Base-by-base conservation (phyloP, 2,329 filamentous ascomycete genomes). In the Cryphonectria carpinicola region DNA sequence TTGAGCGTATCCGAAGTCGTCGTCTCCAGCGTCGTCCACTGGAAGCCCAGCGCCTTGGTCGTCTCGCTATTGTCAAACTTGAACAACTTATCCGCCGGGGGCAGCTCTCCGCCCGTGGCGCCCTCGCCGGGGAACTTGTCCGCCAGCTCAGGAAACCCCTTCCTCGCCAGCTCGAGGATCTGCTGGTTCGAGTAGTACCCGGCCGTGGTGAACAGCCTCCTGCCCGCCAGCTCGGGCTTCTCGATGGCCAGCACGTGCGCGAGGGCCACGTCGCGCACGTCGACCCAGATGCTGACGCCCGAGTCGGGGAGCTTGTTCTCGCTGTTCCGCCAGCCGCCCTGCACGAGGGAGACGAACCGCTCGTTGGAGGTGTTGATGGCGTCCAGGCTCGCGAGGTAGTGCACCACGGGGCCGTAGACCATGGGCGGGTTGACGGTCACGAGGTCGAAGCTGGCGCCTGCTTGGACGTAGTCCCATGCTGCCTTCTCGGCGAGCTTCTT, bases 21-120 rank as follows among this genome's bases (percentile, higher is more conserved):
- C 80, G 90, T 84, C 79, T 93, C 90, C 46, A 93, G 76, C 4
- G 81, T 78, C 73, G 82, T 88, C 84, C 88, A 93, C 71, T 91
- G 80, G 65, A 92, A 84, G 0, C 89, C 89, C 71, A 93, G 78
- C 63, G 90, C 74, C 76, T 88, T 84, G 37, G 84, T 86, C 1
- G 88, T 88, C 76, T 84, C 84, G 66, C 82, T 83, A 76, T 89
- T 92, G 77, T 92, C 86, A 70, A 84, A 86, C 72, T 81, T 81
- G 77, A 86, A 90, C 60, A 86, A 74, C 72, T 83, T 75, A 4
- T 79, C 79, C 70, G 78, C 78, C 3, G 81, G 77, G 22, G 81
- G 77, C 69, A 81, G 54, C 72, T 82, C 82, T n/a, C 84, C 85
- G 17, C 85, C 84, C 70, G 79, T 75, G 13, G 80, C 79, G 22